Evolutionary conservation across 257 asterid genomes (phyloP).

Genomic region (Solanum ossicruentum): DNA sequence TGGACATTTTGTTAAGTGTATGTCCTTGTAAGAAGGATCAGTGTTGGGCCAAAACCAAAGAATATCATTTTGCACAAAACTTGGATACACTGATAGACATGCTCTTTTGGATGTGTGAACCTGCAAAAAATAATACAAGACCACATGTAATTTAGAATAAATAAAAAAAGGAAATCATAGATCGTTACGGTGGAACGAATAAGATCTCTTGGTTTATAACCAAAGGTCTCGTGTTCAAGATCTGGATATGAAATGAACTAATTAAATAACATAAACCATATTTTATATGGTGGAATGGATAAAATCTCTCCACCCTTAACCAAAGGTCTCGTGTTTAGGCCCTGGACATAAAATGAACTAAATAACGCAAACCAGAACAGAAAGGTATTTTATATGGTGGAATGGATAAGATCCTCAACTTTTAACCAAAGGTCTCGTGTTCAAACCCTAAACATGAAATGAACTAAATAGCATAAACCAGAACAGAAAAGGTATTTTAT

Average conservation of each 20-base stretch:
- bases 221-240: too few species aligned
- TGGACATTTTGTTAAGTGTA: slow-evolving; percentile 42
- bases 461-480: not conserved
- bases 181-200: too few species aligned
- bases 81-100: slow-evolving; percentile 72
- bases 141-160: too few species aligned
- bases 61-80: slow-evolving; percentile 66
- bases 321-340: not conserved
- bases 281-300: not conserved
- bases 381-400: not conserved
- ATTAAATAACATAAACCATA: too few species aligned
- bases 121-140: slow-evolving; percentile 16
- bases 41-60: slow-evolving; percentile 92
- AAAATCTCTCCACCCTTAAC: not conserved
- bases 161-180: too few species aligned
- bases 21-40: slow-evolving; percentile 48
- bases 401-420: too few species aligned
- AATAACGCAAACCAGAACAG: too few species aligned
- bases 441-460: not conserved
- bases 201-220: too few species aligned
- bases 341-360: not conserved
- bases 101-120: slow-evolving; percentile 68
- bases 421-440: too few species aligned
- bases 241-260: too few species aligned
- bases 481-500: too few species aligned